Evolutionary conservation across 306 rosid species (phyloP).

Genomic region (Pterocarpus santalinus): DNA sequence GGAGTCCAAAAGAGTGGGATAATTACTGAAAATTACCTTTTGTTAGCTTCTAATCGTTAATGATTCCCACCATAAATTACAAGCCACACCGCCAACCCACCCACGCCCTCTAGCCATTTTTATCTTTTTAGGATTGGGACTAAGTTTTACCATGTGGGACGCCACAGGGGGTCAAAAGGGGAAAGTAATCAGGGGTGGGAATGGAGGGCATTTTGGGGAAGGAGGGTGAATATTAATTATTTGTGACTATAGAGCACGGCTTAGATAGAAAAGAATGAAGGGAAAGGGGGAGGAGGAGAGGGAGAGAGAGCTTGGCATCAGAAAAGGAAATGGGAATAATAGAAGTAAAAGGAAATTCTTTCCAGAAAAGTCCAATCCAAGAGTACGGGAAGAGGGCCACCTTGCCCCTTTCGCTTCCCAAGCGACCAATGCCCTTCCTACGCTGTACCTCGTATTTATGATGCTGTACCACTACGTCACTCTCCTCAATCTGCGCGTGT

Average conservation of each 20-base stretch:
- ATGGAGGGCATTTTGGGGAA: constrained; percentile 53
- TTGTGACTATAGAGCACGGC: background rate
- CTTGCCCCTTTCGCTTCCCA: constrained; percentile 73
- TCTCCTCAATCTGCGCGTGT: constrained; percentile 52
- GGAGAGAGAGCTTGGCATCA: constrained; percentile 45
- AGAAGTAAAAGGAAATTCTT: constrained; percentile 69
- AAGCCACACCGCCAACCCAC: constrained; percentile 11
- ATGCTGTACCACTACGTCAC: constrained; percentile 36
- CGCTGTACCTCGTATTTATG: constrained; percentile 81
- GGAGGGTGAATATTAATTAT: background rate
- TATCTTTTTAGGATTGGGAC: constrained; percentile 43
- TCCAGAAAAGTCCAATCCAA: constrained; percentile 93
- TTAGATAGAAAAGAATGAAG: background rate
- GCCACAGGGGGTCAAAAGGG: constrained; percentile 37
- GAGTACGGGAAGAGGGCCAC: constrained; percentile 96
- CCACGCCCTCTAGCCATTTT: constrained; percentile 30
- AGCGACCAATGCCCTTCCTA: constrained; percentile 63
- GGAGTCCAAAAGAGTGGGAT: constrained; percentile 54
- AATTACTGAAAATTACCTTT: constrained; percentile 62
- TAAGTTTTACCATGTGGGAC: constrained; percentile 51
- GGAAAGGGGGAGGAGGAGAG: background rate
- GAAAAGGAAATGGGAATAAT: constrained; percentile 71
- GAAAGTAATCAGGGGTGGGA: constrained; percentile 3
- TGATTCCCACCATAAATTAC: constrained; percentile 48
- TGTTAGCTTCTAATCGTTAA: constrained; percentile 52